A percentile compares a stretch with the other conserved stretches of the same genome.
phyloP scores from a whole-genome alignment of 2,329 filamentous ascomycete species.

The Bipolaris oryzae region DNA sequence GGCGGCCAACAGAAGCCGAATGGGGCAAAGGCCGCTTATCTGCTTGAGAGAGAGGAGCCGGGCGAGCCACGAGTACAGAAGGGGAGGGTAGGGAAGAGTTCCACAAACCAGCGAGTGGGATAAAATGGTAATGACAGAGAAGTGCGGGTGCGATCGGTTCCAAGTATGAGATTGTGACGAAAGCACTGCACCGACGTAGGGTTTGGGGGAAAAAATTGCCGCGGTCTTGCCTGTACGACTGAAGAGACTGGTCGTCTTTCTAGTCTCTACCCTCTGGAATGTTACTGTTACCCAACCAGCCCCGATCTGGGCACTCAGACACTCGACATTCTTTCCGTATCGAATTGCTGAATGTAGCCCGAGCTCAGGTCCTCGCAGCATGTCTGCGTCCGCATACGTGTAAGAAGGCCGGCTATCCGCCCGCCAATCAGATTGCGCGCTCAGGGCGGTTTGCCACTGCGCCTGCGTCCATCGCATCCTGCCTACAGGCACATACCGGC shows the following conservation, averaged over 20 bases:
- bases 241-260: neutral
- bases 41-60: neutral
- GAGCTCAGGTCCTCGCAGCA: neutral
- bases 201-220: neutral
- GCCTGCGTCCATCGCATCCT: neutral
- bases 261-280: neutral
- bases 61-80: neutral
- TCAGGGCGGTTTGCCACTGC: neutral
- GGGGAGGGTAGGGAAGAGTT: neutral
- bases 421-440: neutral
- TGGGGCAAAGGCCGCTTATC: neutral
- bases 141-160: neutral
- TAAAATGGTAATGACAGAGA: neutral
- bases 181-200: neutral
- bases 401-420: neutral
- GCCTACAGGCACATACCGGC: neutral
- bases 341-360: slow-evolving; percentile 9
- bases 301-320: neutral
- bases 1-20: neutral
- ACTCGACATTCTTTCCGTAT: neutral
- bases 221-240: neutral
- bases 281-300: slow-evolving; percentile 2
- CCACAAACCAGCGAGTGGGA: neutral
- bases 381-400: neutral
- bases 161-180: neutral